These are phyloP conservation scores for Leucosporidium creatinivorum DNA, from an alignment of 768 basidiomycete species.

Conservation along the genomic window DNA sequence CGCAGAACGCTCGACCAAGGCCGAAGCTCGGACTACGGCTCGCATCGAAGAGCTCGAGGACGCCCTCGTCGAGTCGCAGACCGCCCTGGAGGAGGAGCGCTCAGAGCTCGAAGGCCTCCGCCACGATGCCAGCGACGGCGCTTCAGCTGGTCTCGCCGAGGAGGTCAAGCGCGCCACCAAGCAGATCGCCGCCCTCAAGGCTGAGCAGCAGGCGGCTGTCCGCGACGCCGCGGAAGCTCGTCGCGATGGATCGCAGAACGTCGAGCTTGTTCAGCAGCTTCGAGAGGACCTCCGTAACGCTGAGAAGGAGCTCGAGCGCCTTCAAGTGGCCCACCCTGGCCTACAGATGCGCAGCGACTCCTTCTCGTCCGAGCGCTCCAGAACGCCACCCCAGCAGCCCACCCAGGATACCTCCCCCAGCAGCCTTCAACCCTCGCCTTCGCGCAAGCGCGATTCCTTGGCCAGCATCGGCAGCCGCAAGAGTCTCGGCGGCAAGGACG, in stretches of 20 bases:
- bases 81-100: constrained; percentile 78
- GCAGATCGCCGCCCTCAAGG: constrained; percentile 48
- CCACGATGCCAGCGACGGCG: constrained; percentile 66
- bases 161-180: constrained; percentile 53
- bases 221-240: constrained; percentile 28
- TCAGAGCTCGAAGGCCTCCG: constrained; percentile 79
- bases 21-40: constrained; percentile 56
- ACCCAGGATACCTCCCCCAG: not conserved
- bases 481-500: constrained; percentile 30
- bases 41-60: constrained; percentile 81
- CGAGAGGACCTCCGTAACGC: constrained; percentile 35
- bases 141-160: constrained; percentile 46
- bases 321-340: not conserved
- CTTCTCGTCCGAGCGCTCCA: not conserved
- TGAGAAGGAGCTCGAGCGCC: constrained; percentile 34
- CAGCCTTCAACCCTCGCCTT: not conserved
- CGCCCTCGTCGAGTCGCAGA: constrained; percentile 76
- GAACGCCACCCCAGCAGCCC: not conserved
- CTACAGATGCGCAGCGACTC: not conserved
- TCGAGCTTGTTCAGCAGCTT: constrained; percentile 20
- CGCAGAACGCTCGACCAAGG: constrained; percentile 43
- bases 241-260: constrained; percentile 15
- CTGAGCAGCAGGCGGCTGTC: constrained; percentile 32
- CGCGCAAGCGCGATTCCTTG: constrained; percentile 1
- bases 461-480: constrained; percentile 12